Percentiles rank a stretch among this genome's conserved stretches.
Evolutionary conservation across 805 yeast genomes (phyloP).

Genomic region (Candida silvicultrix): DNA sequence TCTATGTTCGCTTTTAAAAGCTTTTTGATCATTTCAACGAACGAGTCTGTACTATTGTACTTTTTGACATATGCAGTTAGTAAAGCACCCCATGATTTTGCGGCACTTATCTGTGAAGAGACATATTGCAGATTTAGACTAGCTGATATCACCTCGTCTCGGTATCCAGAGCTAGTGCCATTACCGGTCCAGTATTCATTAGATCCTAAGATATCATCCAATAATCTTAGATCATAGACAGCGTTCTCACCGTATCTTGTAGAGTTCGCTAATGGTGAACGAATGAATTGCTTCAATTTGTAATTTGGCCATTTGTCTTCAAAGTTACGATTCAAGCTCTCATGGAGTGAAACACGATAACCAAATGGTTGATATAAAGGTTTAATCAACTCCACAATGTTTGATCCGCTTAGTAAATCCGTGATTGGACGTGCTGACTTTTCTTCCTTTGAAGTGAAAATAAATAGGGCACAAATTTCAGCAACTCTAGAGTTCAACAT

Average conservation of each 20-base stretch:
- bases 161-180: conserved; percentile 25
- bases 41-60: conserved; percentile 24
- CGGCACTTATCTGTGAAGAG: conserved; percentile 60
- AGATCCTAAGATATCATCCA: conserved; percentile 51
- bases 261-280: conserved; percentile 36
- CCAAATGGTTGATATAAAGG: conserved; percentile 38
- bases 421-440: conserved; percentile 36
- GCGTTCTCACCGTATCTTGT: conserved; percentile 46
- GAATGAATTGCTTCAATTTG: conserved; percentile 45
- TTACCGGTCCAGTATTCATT: conserved; percentile 38
- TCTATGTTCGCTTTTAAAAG: conserved; percentile 46
- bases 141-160: conserved; percentile 46
- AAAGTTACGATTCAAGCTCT: conserved; percentile 39
- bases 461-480: conserved; percentile 67
- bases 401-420: conserved; percentile 30
- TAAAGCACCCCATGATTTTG: conserved; percentile 75
- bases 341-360: conserved; percentile 40
- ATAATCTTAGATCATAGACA: conserved; percentile 51
- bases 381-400: conserved; percentile 26
- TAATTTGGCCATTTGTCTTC: conserved; percentile 39
- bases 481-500: conserved; percentile 61
- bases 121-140: conserved; percentile 59
- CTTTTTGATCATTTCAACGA: conserved; percentile 34
- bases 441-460: conserved; percentile 50
- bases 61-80: conserved; percentile 57